Base-by-base conservation (phyloP, 108 stramenopile species). In the Cyclotella kingstonii region DNA sequence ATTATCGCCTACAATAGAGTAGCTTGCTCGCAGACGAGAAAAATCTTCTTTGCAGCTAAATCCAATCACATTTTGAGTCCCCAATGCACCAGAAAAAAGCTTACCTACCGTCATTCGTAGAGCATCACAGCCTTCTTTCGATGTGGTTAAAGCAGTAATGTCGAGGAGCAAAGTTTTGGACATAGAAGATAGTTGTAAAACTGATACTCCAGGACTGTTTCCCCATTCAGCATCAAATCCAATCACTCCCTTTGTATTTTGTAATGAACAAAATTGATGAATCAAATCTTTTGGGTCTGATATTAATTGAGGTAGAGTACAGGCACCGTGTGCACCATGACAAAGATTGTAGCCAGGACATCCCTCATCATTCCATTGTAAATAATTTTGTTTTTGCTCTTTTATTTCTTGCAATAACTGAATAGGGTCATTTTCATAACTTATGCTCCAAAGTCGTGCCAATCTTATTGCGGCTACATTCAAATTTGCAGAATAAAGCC, bases 191-290 rank as follows among this genome's bases (percentile, higher is more conserved):
- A 90, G 33, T 54, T 90, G 89, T 25, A 86, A 35, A 3, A 90
- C 39, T 29, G 80, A 82, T 5, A 70, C 85, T 34, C 84, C 84
- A 23, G 43, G 17, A 1, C 49, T 60, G 28, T 81, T 77, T 15
- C 77, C 81, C 84, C 84, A 90, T 66, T 90, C 89, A 3, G 68
- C 73, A 65, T 90, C 89, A 53, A 90, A 83, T 1, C 85, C 89
- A 65, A 84, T 72, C 23, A 53, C 62, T 56, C 40, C 65, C 18
- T 18, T 17, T 38, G 31, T 36, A 22, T 38, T 40, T 23, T 23
- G 26, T 18, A 73, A 28, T 15, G 43, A 8, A 3, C 12, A 30
- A 42, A 78, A 81, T 55, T 41, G 54, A 53, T 34, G 15, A 0
- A 41, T 34, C 0, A 86, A 59, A 22, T 66, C 66, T 19, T 51